Base-by-base conservation (phyloP, 345 rosid genomes). In the Microthlaspi erraticum region DNA sequence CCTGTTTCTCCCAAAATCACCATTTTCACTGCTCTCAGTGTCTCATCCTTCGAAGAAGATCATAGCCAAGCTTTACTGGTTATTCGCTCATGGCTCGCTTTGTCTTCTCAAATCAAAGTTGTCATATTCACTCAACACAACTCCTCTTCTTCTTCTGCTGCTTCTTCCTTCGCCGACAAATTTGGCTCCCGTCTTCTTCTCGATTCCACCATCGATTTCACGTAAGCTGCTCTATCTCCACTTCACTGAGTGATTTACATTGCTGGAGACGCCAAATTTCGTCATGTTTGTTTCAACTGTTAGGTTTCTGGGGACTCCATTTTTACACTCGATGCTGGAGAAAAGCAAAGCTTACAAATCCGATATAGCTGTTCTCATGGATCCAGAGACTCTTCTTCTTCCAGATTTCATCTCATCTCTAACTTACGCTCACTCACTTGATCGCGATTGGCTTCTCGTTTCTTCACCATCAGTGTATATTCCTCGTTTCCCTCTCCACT, bases 291-390 rank as follows among this genome's bases (percentile, higher is more conserved):
- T 13, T 10, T 36, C 68, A 52, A 74, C 3, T 64, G 52, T 20
- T 78, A 91, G 97, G 85, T 87, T 94, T 68, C 86, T 89, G 4
- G 89, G 91, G n/a, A 88, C 84, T 71, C 95, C 96, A 2, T 94
- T 86, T 73, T 64, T 89, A 69, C 97, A 94, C 79, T 89, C 99
- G 46, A 86, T 94, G 93, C 72, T 89, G 59, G 95, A 83, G 23
- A 91, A 85, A 73, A 81, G 79, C 1, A 72, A 60, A 66, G 70
- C 62, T 43, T 86, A 76, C 26, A 0, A 16, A 5, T 81, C 85
- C n/a, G 95, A 89, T 67, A 72, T 94, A 65, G 73, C 72, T 23
- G 88, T 84, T 62, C 78, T 89, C 6, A 66, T 85, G 41, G 76
- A 91, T 73, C 75, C 85, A 1, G 66, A 81, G 71, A 82, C 91